Evolutionary conservation across 148 eudicot genomes (phyloP).

Genomic region (Cornus controversa): DNA sequence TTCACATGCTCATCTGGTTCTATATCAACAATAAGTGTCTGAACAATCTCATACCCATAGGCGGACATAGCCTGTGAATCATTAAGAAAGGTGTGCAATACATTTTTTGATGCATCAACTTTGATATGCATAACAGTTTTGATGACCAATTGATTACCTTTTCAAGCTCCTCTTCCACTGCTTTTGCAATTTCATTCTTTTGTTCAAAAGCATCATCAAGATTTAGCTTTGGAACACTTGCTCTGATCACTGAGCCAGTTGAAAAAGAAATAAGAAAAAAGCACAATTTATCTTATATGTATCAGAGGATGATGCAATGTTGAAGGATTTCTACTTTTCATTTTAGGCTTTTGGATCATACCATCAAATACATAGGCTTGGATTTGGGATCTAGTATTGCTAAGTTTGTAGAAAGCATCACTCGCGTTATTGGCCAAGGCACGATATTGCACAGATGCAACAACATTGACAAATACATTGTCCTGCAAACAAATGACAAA

Average conservation of each 20-base stretch:
- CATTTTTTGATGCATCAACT: neutral
- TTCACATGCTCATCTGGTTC: slow-evolving; percentile 44
- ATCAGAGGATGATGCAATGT: neutral
- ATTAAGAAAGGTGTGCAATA: neutral
- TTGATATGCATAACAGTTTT: neutral
- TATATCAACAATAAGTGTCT: slow-evolving; percentile 45
- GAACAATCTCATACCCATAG: slow-evolving; percentile 45
- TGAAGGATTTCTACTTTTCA: neutral
- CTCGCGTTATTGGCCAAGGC: neutral
- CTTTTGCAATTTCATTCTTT: slow-evolving; percentile 25
- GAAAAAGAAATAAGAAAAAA: neutral
- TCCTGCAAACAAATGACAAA: neutral
- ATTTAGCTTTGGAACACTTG: slow-evolving; percentile 30
- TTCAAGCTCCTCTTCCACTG: slow-evolving; percentile 2
- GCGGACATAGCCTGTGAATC: slow-evolving; percentile 39
- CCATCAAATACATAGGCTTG: slow-evolving; percentile 4
- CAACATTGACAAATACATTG: neutral
- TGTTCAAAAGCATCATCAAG: slow-evolving; percentile 46
- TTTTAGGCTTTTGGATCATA: neutral
- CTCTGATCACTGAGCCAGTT: slow-evolving; percentile 33
- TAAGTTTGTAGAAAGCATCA: slow-evolving; percentile 2
- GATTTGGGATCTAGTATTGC: slow-evolving; percentile 1
- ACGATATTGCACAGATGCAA: neutral
- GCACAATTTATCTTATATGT: neutral
- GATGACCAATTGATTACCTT: neutral